phyloP scores from a whole-genome alignment of 2,329 filamentous ascomycete genomes.

The Diplodia mutila region DNA sequence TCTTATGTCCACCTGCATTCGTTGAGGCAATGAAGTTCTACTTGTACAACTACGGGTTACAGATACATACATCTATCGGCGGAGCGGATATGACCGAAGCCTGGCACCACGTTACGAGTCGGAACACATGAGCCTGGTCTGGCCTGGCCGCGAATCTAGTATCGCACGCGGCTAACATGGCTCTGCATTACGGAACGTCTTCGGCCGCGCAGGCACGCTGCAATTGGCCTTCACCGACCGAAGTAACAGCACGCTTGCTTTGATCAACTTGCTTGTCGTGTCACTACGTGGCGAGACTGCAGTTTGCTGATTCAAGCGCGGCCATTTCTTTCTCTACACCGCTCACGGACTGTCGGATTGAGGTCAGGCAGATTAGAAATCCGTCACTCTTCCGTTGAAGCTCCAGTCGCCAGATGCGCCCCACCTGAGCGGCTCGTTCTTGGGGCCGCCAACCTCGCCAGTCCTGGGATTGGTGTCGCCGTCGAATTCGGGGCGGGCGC shows the following conservation, averaged over 20 bases:
- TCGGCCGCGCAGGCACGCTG: not conserved
- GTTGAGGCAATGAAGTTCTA: not conserved
- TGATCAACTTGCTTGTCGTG: not conserved
- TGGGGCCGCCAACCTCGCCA: slow-evolving; percentile 92
- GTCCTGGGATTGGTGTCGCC: slow-evolving; percentile 92
- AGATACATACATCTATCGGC: not conserved
- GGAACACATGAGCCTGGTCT: not conserved
- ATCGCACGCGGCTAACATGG: not conserved
- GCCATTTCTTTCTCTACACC: not conserved
- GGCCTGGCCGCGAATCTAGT: not conserved
- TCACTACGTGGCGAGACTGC: not conserved
- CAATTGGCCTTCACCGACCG: not conserved
- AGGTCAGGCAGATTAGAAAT: slow-evolving; percentile 62
- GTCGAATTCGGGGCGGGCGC: slow-evolving; percentile 87
- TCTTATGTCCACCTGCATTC: not conserved
- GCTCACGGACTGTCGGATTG: not conserved
- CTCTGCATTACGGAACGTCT: not conserved
- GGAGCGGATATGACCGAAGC: not conserved
- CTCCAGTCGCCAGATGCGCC: slow-evolving; percentile 80
- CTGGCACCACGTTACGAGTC: not conserved
- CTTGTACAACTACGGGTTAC: slow-evolving; percentile 13
- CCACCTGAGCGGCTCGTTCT: slow-evolving; percentile 95
- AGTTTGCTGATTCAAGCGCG: not conserved
- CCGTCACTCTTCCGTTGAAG: slow-evolving; percentile 92
- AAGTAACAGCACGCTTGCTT: not conserved